A percentile compares a stretch with the other conserved stretches of the same genome.
phyloP scores from a whole-genome alignment of 306 rosid genomes.

The Quercus wislizeni region DNA sequence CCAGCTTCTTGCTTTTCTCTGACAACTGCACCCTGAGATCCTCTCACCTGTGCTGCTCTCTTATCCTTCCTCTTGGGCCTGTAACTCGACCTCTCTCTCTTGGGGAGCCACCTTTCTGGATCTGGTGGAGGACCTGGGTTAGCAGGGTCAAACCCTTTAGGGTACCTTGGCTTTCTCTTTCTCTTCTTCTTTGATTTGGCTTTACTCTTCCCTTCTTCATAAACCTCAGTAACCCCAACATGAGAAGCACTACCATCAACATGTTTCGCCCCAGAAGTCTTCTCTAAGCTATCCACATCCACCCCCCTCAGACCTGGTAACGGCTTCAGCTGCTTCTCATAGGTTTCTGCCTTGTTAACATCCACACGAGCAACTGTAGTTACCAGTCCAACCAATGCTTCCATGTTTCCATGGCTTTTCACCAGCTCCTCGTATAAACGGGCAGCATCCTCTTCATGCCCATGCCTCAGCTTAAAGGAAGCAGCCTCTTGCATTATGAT shows the following conservation, averaged over 20 bases:
- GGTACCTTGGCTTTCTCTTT: slow-evolving; percentile 97
- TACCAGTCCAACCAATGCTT: slow-evolving; percentile 84
- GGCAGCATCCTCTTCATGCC: slow-evolving; percentile 80
- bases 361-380: slow-evolving; percentile 78
- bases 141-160: slow-evolving; percentile 92
- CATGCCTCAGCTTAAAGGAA: slow-evolving; percentile 82
- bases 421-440: slow-evolving; percentile 79
- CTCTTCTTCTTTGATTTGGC: slow-evolving; percentile 85
- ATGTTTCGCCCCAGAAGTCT: slow-evolving; percentile 77
- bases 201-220: slow-evolving; percentile 74
- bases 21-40: slow-evolving; percentile 85
- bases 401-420: slow-evolving; percentile 76
- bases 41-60: slow-evolving; percentile 98
- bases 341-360: slow-evolving; percentile 81
- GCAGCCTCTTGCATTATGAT: slow-evolving; percentile 89
- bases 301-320: slow-evolving; percentile 78
- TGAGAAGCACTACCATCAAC: slow-evolving; percentile 51
- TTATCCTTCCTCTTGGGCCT: slow-evolving; percentile 98
- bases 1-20: slow-evolving; percentile 78
- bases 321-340: slow-evolving; percentile 77
- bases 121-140: slow-evolving; percentile 98
- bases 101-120: slow-evolving; percentile 99
- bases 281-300: slow-evolving; percentile 84
- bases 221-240: slow-evolving; percentile 44
- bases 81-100: slow-evolving; percentile 86